phyloP scores from a whole-genome alignment of 495 filamentous ascomycete genomes.

The Bombardia bombarda region DNA sequence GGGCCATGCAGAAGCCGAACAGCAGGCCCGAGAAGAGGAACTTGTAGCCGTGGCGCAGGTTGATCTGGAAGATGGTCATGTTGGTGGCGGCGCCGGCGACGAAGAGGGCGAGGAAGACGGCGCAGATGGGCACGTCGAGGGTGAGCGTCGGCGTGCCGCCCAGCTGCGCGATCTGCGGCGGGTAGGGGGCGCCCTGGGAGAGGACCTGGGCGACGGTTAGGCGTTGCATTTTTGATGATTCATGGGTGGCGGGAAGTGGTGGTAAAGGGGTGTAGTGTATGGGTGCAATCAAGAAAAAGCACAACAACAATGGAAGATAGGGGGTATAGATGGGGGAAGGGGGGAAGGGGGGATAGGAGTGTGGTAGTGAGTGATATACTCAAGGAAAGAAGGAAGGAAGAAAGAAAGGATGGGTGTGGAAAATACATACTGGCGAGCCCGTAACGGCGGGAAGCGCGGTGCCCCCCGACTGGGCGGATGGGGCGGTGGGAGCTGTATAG shows the following conservation, averaged over 20 bases:
- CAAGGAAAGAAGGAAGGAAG: too few species aligned
- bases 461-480: slow-evolving; percentile 1
- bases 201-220: background rate
- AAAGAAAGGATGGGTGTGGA: background rate
- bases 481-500: slow-evolving; percentile 13
- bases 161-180: slow-evolving; percentile 35
- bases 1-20: slow-evolving; percentile 73
- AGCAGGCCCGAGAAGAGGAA: slow-evolving; percentile 63
- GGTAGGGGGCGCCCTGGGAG: slow-evolving; percentile 25
- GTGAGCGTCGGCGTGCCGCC: slow-evolving; percentile 49
- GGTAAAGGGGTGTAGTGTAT: too few species aligned
- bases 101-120: slow-evolving; percentile 61
- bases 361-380: too few species aligned
- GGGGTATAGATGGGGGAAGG: background rate
- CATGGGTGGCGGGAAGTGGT: too few species aligned
- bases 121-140: slow-evolving; percentile 57
- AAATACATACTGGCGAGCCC: background rate
- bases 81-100: slow-evolving; percentile 48
- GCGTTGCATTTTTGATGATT: background rate
- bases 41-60: slow-evolving; percentile 50
- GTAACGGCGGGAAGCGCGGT: background rate
- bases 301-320: too few species aligned
- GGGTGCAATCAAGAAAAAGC: too few species aligned
- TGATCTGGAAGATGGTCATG: slow-evolving; percentile 57
- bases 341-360: too few species aligned